These are phyloP conservation scores for Pulicaria dysenterica DNA, from an alignment of 129 eudicot species.

Conservation along the genomic window DNA sequence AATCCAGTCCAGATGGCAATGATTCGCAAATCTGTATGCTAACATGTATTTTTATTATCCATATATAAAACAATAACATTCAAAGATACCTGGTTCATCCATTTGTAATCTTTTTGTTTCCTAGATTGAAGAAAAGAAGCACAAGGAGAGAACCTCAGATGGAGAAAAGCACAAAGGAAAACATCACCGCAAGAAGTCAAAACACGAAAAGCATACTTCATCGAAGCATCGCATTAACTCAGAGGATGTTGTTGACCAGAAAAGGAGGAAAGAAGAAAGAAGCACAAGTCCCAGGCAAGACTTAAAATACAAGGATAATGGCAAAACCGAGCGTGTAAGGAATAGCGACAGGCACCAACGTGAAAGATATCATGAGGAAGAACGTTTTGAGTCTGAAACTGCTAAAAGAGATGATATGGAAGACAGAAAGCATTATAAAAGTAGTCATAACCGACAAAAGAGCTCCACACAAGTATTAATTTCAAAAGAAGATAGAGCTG, in stretches of 20 bases:
- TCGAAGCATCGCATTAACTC: slow-evolving; percentile 48
- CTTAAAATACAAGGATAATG: slow-evolving; percentile 38
- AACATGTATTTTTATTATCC: neutral
- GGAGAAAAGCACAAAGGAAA: slow-evolving; percentile 44
- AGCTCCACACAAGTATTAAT: slow-evolving; percentile 35
- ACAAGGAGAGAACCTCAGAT: slow-evolving; percentile 47
- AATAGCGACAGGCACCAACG: slow-evolving; percentile 9
- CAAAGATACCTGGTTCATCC: neutral
- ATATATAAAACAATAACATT: too few relatives aligned
- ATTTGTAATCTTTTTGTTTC: slow-evolving; percentile 17
- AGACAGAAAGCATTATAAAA: slow-evolving; percentile 27
- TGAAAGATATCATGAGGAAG: slow-evolving; percentile 30
- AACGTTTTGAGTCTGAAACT: slow-evolving; percentile 24
- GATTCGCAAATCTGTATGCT: slow-evolving; percentile 88
- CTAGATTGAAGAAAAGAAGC: slow-evolving; percentile 75
- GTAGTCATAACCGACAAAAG: slow-evolving; percentile 41
- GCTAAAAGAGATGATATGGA: slow-evolving; percentile 31
- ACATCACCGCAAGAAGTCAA: slow-evolving; percentile 53
- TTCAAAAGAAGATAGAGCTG: slow-evolving; percentile 86
- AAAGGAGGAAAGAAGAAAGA: slow-evolving; percentile 20
- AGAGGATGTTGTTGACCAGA: slow-evolving; percentile 34
- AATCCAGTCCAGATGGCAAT: slow-evolving; percentile 93
- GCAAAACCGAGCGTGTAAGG: slow-evolving; percentile 16
- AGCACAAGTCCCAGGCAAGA: slow-evolving; percentile 30
- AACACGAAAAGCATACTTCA: slow-evolving; percentile 53